Percentiles rank a stretch among this genome's conserved stretches.
These are phyloP conservation scores for Solanum habrochaites DNA, from an alignment of 257 asterid genomes.

Conservation along the genomic window DNA sequence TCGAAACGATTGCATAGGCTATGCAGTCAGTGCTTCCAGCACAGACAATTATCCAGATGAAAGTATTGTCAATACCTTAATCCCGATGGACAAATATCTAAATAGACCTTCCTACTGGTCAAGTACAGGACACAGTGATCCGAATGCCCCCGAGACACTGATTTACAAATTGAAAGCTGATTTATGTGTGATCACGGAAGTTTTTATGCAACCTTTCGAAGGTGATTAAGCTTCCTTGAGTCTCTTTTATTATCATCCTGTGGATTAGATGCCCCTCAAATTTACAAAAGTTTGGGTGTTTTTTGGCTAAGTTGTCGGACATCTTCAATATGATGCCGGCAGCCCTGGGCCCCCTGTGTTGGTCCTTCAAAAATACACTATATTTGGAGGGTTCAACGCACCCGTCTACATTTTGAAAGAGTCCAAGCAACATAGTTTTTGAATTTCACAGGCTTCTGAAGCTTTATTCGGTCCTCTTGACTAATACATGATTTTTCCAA, in stretches of 20 bases:
- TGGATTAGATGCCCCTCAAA: neutral
- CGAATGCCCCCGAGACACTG: constrained; percentile 62
- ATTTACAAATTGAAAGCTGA: constrained; percentile 51
- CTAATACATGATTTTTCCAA: neutral
- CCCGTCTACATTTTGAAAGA: too few species aligned
- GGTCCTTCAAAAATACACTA: too few species aligned
- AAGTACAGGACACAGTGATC: constrained; percentile 66
- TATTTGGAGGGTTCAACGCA: too few species aligned
- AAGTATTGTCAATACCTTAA: constrained; percentile 57
- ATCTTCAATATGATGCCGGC: too few species aligned
- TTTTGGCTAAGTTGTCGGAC: neutral
- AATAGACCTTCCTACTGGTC: constrained; percentile 79
- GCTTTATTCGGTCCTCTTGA: neutral
- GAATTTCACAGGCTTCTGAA: neutral
- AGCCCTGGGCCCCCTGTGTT: too few species aligned
- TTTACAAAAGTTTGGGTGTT: too few species aligned
- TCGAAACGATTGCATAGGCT: constrained; percentile 39
- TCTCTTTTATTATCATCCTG: neutral
- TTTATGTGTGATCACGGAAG: constrained; percentile 60
- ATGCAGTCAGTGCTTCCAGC: constrained; percentile 78
- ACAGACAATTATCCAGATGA: constrained; percentile 75
- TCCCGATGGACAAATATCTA: constrained; percentile 39
- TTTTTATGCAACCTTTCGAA: constrained; percentile 70
- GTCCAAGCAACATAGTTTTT: neutral
- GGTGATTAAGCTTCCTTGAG: constrained; percentile 22